Conservation (phyloP, 352 stramenopile genomes). For the Nothophytophthora sp. region DNA sequence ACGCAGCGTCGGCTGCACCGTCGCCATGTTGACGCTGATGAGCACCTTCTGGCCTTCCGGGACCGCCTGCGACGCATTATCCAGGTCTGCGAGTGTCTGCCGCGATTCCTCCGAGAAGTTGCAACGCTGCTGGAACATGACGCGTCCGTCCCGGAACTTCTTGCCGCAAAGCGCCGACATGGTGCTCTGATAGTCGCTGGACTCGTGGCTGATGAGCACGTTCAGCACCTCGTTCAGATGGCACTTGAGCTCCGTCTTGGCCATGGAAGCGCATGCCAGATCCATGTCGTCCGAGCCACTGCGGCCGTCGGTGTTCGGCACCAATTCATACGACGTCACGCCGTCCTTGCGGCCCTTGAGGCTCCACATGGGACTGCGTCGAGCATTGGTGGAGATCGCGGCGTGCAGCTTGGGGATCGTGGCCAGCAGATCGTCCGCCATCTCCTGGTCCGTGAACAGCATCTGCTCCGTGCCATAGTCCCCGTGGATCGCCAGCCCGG, state of each 20-base stretch:
- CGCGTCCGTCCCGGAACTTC: conserved; percentile 37
- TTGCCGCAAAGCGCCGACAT: conserved; percentile 37
- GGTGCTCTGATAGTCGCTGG: conserved; percentile 35
- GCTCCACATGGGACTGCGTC: conserved; percentile 27
- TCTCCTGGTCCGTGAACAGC: conserved; percentile 34
- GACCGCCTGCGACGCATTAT: conserved; percentile 1
- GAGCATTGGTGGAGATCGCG: conserved; percentile 20
- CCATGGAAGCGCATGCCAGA: conserved; percentile 40
- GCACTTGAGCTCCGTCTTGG: conserved; percentile 46
- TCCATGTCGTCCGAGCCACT: conserved; percentile 39
- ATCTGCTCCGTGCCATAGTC: conserved; percentile 19
- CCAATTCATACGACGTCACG: conserved; percentile 38
- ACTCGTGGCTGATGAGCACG: conserved; percentile 29
- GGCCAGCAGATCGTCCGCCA: conserved; percentile 35
- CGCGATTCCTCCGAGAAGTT: conserved; percentile 29
- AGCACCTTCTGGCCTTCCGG: conserved; percentile 18
- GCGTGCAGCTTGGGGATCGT: conserved; percentile 37
- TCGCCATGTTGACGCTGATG: conserved; percentile 34
- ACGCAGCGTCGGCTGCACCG: conserved; percentile 26
- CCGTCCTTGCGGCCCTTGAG: conserved; percentile 34
- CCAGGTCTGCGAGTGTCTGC: conserved; percentile 17
- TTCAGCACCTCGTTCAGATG: conserved; percentile 51
- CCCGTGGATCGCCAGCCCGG: conserved; percentile 20
- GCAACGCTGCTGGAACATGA: conserved; percentile 42
- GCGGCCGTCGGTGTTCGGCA: conserved; percentile 18